Conservation (phyloP, 345 rosid species). For the Gossypium rotundifolium region DNA sequence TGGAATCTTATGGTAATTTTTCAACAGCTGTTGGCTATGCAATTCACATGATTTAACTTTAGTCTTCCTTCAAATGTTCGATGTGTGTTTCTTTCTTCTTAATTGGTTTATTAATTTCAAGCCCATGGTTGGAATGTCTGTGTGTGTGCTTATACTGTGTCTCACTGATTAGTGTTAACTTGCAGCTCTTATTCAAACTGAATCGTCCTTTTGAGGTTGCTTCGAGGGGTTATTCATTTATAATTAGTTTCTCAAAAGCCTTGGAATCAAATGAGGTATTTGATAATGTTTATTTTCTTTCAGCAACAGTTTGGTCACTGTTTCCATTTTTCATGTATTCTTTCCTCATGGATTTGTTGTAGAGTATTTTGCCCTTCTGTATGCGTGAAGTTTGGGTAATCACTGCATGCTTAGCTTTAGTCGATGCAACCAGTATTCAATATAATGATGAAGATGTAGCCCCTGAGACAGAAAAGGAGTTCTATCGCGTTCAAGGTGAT, state of each 20-base stretch:
- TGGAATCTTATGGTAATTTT: not conserved
- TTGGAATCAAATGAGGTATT: slow-evolving; percentile 72
- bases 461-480: slow-evolving; percentile 23
- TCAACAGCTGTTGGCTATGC: too few relatives aligned
- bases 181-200: slow-evolving; percentile 83
- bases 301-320: not conserved
- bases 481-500: not conserved
- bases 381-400: slow-evolving; percentile 50
- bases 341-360: not conserved
- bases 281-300: not conserved
- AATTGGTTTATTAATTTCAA: not conserved
- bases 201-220: slow-evolving; percentile 92
- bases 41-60: too few relatives aligned
- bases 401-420: slow-evolving; percentile 59
- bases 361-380: not conserved
- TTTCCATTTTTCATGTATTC: not conserved
- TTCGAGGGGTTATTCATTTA: slow-evolving; percentile 77
- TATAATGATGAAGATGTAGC: not conserved
- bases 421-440: not conserved
- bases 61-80: too few relatives aligned
- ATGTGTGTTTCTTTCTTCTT: too few relatives aligned
- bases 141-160: not conserved
- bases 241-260: slow-evolving; percentile 73
- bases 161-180: slow-evolving; percentile 4
- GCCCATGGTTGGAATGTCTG: not conserved